phyloP scores from a whole-genome alignment of 805 yeast species.

The Komagataella pastoris region DNA sequence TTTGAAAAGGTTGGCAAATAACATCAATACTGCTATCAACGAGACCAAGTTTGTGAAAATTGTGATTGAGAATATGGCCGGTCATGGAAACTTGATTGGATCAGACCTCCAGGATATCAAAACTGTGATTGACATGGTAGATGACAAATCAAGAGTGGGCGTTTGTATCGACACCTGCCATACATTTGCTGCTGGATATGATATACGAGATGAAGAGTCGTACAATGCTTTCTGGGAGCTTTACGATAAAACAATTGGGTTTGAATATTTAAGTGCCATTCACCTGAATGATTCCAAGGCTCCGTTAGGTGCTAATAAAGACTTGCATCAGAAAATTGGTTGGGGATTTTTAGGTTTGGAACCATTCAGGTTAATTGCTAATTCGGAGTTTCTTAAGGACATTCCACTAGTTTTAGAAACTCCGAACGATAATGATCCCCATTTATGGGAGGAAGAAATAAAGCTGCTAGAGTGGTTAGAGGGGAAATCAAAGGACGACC shows the following conservation, averaged over 20 bases:
- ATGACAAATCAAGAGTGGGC: constrained; percentile 77
- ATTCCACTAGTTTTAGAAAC: constrained; percentile 85
- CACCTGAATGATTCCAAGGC: constrained; percentile 95
- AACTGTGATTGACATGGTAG: constrained; percentile 64
- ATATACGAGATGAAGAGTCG: constrained; percentile 44
- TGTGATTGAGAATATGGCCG: constrained; percentile 96
- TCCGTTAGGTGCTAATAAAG: constrained; percentile 81
- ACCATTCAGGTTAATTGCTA: constrained; percentile 66
- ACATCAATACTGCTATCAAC: constrained; percentile 65
- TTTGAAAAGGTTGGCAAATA: constrained; percentile 55
- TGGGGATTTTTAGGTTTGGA: constrained; percentile 84
- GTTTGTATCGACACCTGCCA: constrained; percentile 97
- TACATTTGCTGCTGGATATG: constrained; percentile 93
- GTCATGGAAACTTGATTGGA: constrained; percentile 87
- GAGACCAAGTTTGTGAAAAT: constrained; percentile 73
- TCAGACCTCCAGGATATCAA: constrained; percentile 63
- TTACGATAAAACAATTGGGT: constrained; percentile 67
- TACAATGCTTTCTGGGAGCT: constrained; percentile 61
- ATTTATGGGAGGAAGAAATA: constrained; percentile 67
- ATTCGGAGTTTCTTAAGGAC: constrained; percentile 41
- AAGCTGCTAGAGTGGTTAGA: constrained; percentile 73
- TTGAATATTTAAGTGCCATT: constrained; percentile 60
- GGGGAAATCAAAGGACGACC: constrained; percentile 38
- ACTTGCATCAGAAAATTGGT: constrained; percentile 83
- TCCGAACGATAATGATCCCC: constrained; percentile 58